Conservation (phyloP, 2,329 filamentous ascomycete species). For the Colletotrichum sp. region DNA sequence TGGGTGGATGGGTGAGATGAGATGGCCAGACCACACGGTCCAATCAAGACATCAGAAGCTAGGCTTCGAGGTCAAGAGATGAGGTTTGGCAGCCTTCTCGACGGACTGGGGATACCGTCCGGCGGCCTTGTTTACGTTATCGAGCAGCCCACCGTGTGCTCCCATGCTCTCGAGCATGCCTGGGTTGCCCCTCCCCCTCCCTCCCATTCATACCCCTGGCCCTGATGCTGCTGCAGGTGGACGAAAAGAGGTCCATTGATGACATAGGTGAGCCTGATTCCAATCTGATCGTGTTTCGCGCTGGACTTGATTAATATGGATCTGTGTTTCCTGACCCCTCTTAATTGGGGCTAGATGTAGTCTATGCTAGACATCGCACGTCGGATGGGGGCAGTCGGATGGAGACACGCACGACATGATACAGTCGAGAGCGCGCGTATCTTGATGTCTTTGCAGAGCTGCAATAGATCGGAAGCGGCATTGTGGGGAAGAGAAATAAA, state of each 20-base stretch:
- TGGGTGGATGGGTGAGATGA: slow-evolving; percentile 11
- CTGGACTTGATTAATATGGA: not conserved
- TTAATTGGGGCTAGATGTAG: slow-evolving; percentile 3
- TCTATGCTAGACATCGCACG: slow-evolving; percentile 5
- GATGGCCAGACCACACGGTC: not conserved
- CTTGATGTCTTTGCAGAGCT: not conserved
- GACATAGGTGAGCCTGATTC: slow-evolving; percentile 13
- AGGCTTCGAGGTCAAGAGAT: not conserved
- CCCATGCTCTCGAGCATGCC: slow-evolving; percentile 5
- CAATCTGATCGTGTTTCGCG: not conserved
- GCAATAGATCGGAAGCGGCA: not conserved
- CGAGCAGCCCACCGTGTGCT: not conserved
- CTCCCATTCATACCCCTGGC: slow-evolving; percentile 4
- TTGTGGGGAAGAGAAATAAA: not conserved
- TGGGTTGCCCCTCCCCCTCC: slow-evolving; percentile 13
- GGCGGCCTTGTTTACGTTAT: slow-evolving; percentile 16
- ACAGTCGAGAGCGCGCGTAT: not conserved
- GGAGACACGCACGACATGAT: slow-evolving; percentile 18
- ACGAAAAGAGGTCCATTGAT: slow-evolving; percentile 11
- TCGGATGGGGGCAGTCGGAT: not conserved
- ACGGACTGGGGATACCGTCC: not conserved
- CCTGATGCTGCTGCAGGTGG: slow-evolving; percentile 11
- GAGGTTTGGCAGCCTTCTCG: slow-evolving; percentile 1
- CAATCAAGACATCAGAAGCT: not conserved
- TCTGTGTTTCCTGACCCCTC: slow-evolving; percentile 10